Evolutionary conservation across 345 rosid species (phyloP), one percentile per base, ranked within the genome.

Genomic region (Anastatica hierochuntica): DNA sequence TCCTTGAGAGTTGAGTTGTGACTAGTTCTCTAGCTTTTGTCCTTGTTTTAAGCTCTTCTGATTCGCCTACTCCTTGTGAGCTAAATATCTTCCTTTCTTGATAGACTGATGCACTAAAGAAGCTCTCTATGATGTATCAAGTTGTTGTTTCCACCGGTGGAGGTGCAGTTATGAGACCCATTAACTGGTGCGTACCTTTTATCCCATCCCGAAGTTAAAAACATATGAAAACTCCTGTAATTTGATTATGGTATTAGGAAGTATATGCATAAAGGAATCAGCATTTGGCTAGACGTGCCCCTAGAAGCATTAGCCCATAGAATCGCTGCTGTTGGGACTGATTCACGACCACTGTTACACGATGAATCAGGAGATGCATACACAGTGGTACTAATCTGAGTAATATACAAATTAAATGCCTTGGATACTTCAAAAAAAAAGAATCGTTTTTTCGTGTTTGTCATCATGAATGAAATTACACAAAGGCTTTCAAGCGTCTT

Each of bases 101-200:
- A 14, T 58, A 85, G 98, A 82, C 95, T 14, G 87, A 87, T 65
- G 76, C 56, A 35, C 63, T 92, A 66, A 69, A 39, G 69, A 66
- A 68, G 50, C 74, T 92, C 29, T 88, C 98, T 27, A 46, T 69
- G 29, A 76, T 62, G 78, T 75, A 71, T 49, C 72, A 44, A 36
- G 70, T 79, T 49, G 95, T 92, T 70, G 90, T 92, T 63, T 92
- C 98, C 49, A 92, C 98, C 0, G 98, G 98, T 14, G 97, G 98
- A 59, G 98, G 98, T 62, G 95, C 82, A 9, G 98, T 92, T 21
- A 67, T 72, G 10, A 70, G 69, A 49, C 88, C 95, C 14, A 61
- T 79, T 67, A 92, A 92, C 69, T 92, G 98, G 98, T 88, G 7
- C 45, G 65, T 53, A 24, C 9, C 0, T 27, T 49, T 30, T 14